Base-by-base conservation (phyloP, 2,329 filamentous ascomycete genomes). In the Lachnellula suecica region DNA sequence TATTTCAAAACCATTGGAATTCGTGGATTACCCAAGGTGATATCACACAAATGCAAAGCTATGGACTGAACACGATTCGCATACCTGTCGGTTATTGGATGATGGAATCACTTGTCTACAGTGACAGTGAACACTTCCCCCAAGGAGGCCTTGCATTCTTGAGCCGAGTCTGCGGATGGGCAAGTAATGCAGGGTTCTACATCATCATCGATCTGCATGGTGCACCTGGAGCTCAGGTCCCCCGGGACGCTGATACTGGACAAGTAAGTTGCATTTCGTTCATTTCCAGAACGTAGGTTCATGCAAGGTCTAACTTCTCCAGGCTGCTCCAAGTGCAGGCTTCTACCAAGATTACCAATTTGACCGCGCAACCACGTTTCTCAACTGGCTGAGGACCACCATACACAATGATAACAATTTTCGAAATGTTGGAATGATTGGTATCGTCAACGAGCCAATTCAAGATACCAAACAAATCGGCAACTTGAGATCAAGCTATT, bases 311-410 rank as follows among this genome's bases (percentile, higher is more conserved):
- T 15, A 38, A 9, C 27, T 44, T 22, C 20, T 22, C 25, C 41
- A 54, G 51, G 45, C 24, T 29, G 52, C 52, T 19, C 43, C 52
- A 29, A 22, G 29, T 29, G 59, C 79, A 2, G 78, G 78, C 2
- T 85, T 85, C 69, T 85, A 82, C 65, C 68, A 72, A 25, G 71
- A 75, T 52, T 78, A 77, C 61, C 74, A 85, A 64, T 85, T 81
- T 64, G 73, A 74, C 22, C 79, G 82, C 10, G 79, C 49, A 20
- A 64, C 76, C 51, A 63, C 74, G 46, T 84, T 82, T 68, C 74
- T 84, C n/a, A 67, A 74, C 48, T 82, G 76, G 74, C 76, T 85
- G 60, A 75, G 78, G 10, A 70, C 74, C 34, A 70, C 73, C 35
- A 75, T 82, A 52, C 79, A 83, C 63, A 68, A 58, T 4, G 55